phyloP scores from a whole-genome alignment of 192 early-diverging fungal species.

The Geranomyces variabilis region DNA sequence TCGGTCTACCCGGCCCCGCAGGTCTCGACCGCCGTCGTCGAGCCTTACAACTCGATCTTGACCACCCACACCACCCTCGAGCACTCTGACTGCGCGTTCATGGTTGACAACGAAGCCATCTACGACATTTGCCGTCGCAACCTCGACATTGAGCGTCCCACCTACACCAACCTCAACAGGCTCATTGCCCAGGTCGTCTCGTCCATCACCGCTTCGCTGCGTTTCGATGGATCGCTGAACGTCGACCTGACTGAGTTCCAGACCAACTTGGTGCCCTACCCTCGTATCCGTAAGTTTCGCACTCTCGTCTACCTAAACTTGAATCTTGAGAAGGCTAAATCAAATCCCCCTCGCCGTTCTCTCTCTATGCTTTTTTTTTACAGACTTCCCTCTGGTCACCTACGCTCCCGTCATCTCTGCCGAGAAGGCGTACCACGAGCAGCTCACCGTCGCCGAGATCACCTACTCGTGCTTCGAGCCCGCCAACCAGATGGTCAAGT shows the following conservation, averaged over 20 bases:
- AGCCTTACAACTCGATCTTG: conserved; percentile 99
- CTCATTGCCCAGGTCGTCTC: conserved; percentile 99
- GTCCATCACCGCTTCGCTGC: conserved; percentile 98
- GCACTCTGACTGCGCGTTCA: conserved; percentile 98
- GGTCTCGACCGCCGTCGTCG: conserved; percentile 95
- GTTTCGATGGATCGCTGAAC: conserved; percentile 98
- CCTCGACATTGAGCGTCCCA: conserved; percentile 95
- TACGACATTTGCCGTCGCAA: conserved; percentile 99
- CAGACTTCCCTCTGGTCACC: conserved; percentile 94
- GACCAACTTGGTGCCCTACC: conserved; percentile 99
- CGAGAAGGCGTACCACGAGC: conserved; percentile 97
- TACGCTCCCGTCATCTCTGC: conserved; percentile 93
- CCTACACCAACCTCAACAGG: conserved; percentile 96
- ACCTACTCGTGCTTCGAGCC: conserved; percentile 97
- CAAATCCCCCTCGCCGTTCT: too few species aligned
- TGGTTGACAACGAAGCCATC: conserved; percentile 98
- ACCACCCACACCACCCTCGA: conserved; percentile 99
- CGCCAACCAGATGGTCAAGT: conserved; percentile 99
- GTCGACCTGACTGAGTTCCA: conserved; percentile 99
- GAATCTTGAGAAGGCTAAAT: too few species aligned
- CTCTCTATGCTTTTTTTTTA: conserved; percentile 22
- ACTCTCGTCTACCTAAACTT: too few species aligned
- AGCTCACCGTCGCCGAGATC: conserved; percentile 93
- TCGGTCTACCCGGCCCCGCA: conserved; percentile 98
- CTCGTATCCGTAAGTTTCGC: conserved; percentile 73